These are phyloP conservation scores for Inonotus obliquus DNA, from an alignment of 1,284 basidiomycete genomes.

Conservation along the genomic window DNA sequence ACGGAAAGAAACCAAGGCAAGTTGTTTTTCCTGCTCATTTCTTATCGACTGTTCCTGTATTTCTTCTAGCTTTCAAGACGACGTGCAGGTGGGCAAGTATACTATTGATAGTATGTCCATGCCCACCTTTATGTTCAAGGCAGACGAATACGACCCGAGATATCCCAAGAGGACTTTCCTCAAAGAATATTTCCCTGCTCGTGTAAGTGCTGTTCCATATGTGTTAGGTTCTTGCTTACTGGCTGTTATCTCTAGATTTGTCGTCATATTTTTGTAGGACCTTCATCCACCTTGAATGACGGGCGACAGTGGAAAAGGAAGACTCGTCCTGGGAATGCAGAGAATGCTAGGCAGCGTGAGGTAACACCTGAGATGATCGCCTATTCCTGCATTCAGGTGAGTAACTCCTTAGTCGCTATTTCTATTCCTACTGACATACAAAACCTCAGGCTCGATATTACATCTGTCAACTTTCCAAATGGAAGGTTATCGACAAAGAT, in stretches of 20 bases:
- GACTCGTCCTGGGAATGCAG: neutral
- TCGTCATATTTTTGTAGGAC: neutral
- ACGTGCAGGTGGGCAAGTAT: too few species aligned
- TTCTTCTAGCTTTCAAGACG: too few species aligned
- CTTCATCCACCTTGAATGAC: neutral
- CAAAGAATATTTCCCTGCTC: neutral
- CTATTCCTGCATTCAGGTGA: neutral
- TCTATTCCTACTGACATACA: neutral
- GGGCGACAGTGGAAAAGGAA: too few species aligned
- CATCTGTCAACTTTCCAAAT: neutral
- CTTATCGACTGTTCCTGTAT: too few species aligned
- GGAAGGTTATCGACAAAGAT: neutral
- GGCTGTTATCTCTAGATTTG: neutral
- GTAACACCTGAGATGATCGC: constrained; percentile 5
- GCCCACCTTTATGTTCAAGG: too few species aligned
- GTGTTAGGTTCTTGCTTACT: neutral
- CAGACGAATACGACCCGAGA: too few species aligned
- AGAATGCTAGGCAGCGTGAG: neutral
- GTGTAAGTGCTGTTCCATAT: neutral
- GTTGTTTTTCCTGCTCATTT: too few species aligned
- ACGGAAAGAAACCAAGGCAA: too few species aligned
- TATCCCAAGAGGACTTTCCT: neutral
- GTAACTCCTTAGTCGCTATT: too few species aligned
- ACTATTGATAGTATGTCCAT: too few species aligned
- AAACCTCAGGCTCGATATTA: neutral